Evolutionary conservation across 352 stramenopile genomes (phyloP), one percentile per base, ranked within the genome.

Genomic region (Globisporangium sylvaticum): DNA sequence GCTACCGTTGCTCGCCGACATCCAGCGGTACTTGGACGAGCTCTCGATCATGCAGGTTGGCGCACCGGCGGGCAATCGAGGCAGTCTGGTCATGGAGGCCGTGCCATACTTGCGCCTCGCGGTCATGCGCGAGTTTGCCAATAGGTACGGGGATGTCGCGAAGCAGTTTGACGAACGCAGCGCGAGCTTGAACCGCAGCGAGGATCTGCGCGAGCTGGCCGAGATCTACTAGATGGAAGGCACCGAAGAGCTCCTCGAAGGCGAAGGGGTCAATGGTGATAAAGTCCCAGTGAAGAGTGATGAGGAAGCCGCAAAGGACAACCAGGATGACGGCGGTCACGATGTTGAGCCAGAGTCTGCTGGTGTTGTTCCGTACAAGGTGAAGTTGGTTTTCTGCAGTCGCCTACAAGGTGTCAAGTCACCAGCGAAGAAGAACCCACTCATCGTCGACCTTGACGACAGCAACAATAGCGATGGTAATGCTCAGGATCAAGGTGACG

Each of bases 21-120:
- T 99, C 3, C 91, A 96, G 63, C 81, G 94, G 20, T 98, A 98
- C 73, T 83, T 99, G 66, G 96, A 99, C 69, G 97, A 99, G 71
- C 76, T 99, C 44, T 84, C 90, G 1, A 95, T 98, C 67, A 83
- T 98, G 44, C 88, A 97, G 22, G 85, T 97, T 2, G 64, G 68
- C 1, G 66, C 62, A 27, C 60, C 52, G 6, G 56, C 58, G 1
- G 66, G 69, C 3, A 69, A 66, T 18, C 80, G 78, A 44, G 78
- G 83, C 29, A 79, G 79, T 48, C 66, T 95, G 18, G 79, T 95
- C 29, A 92, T 95, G 84, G 87, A 95, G 31, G 69, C 84, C 2
- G 81, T 95, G 55, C 87, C 87, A 18, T 88, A 91, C 57, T 27
- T 93, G 20, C 81, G 87, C 0, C 74, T 90, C 42, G 69, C 69